phyloP scores from a whole-genome alignment of 2,329 filamentous ascomycete species.

The Colletotrichum karsti region DNA sequence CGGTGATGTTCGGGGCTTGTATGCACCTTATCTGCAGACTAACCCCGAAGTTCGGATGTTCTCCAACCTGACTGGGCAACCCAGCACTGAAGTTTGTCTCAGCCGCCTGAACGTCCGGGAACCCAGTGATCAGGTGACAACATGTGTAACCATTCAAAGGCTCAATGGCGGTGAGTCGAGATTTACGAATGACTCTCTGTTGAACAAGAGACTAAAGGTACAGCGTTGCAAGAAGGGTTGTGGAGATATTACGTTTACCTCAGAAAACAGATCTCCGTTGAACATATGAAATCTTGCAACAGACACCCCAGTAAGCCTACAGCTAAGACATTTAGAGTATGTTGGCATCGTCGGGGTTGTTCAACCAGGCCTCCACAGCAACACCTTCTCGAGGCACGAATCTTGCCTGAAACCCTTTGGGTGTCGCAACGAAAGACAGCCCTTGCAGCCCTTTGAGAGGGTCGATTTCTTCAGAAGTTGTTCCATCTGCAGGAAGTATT shows the following conservation, averaged over 20 bases:
- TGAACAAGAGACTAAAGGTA: too few relatives aligned
- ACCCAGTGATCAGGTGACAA: not conserved
- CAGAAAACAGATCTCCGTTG: too few relatives aligned
- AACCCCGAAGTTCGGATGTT: conserved; percentile 1
- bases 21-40: not conserved
- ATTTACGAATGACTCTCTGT: not conserved
- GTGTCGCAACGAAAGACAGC: conserved; percentile 22
- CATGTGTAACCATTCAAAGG: not conserved
- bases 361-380: not conserved
- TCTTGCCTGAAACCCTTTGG: conserved; percentile 19
- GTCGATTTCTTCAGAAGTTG: conserved; percentile 12
- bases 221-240: too few relatives aligned
- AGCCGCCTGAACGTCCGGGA: not conserved
- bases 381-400: conserved; percentile 28
- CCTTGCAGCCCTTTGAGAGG: conserved; percentile 42
- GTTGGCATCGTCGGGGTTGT: not conserved
- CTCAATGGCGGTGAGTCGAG: not conserved
- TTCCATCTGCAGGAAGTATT: conserved; percentile 40
- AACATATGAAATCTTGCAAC: too few relatives aligned
- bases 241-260: too few relatives aligned
- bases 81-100: not conserved
- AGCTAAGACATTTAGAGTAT: too few relatives aligned
- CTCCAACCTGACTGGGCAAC: not conserved
- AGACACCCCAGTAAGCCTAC: too few relatives aligned
- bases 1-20: not conserved